Base-by-base conservation (phyloP, 352 stramenopile species). In the Pythium rhizo-oryzae region DNA sequence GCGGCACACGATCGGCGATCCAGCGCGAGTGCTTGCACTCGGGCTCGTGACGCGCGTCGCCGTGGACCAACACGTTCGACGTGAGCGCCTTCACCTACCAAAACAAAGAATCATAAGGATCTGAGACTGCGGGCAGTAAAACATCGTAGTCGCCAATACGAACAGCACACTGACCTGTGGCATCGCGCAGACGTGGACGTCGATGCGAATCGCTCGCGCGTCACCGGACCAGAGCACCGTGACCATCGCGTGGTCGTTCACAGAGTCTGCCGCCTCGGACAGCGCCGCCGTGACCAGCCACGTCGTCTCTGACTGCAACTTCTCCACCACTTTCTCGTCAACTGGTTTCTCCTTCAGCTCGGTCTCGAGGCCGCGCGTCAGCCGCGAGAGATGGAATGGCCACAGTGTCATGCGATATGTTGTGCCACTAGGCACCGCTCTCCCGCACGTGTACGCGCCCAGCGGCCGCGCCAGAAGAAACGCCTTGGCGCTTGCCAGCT, bases 1-100 rank as follows among this genome's bases (percentile, higher is more conserved):
- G 71, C 0, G 75, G 69, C 3, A 73, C 39, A 16, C 87, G 84
- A n/a, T 91, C 76, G 0, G 67, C 16, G 33, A 95, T 91, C 87
- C 85, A 95, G 33, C 81, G 68, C 12, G 86, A 79, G 74, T 95
- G 80, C 67, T 95, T 95, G 57, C 80, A 89, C 33, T 52, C 25
- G 9, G 85, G 71, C 19, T 92, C 81, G 5, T 58, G 4, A 0
- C 87, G 75, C 0, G 67, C 62, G n/a, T 67, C 43, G 24, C 87
- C 87, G 52, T 84, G 64, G 23, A 95, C 67, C 37, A 95, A 30
- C 21, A 89, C 74, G 1, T 74, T 86, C 5, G 75, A 82, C 9
- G 69, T 62, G 5, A 71, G 49, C 51, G 69, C 72, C 62, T 75
- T 79, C 9, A 78, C 70, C 67, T 79, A 54, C 3, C 30, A 61